Evolutionary conservation across 768 basidiomycete species (phyloP).

Genomic region (Agaricus subrufescens): DNA sequence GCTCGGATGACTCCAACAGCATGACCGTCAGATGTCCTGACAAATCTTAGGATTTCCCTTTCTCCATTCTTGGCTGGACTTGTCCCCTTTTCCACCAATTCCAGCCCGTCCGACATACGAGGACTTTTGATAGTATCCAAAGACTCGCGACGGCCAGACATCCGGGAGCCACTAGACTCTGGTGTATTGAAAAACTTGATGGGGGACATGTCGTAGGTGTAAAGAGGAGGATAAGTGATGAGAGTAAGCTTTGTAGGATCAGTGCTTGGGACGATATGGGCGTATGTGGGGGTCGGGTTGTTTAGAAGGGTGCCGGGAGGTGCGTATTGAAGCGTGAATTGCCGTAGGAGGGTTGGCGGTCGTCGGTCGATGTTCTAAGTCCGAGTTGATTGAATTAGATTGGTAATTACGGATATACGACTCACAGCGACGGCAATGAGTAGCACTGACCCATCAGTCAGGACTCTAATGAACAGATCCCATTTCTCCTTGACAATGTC

Average conservation of each 20-base stretch:
- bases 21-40: constrained; percentile 75
- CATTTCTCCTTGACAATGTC: constrained; percentile 69
- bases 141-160: not conserved
- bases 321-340: constrained; percentile 64
- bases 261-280: constrained; percentile 49
- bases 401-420: constrained; percentile 3
- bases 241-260: constrained; percentile 45
- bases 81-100: constrained; percentile 33
- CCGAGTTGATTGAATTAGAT: constrained; percentile 1
- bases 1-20: constrained; percentile 65
- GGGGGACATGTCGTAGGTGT: constrained; percentile 54
- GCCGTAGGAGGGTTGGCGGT: constrained; percentile 78
- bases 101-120: constrained; percentile 37
- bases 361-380: constrained; percentile 81
- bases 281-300: constrained; percentile 44
- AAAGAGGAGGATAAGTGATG: constrained; percentile 62
- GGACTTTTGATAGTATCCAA: not conserved
- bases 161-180: not conserved
- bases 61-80: constrained; percentile 42
- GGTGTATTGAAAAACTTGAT: constrained; percentile 52
- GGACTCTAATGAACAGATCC: constrained; percentile 75
- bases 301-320: constrained; percentile 54
- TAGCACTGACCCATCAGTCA: constrained; percentile 69
- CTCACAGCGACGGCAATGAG: constrained; percentile 72
- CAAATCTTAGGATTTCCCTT: constrained; percentile 52